Base-by-base conservation (phyloP, 345 rosid species). In the Erucastrum elatum region DNA sequence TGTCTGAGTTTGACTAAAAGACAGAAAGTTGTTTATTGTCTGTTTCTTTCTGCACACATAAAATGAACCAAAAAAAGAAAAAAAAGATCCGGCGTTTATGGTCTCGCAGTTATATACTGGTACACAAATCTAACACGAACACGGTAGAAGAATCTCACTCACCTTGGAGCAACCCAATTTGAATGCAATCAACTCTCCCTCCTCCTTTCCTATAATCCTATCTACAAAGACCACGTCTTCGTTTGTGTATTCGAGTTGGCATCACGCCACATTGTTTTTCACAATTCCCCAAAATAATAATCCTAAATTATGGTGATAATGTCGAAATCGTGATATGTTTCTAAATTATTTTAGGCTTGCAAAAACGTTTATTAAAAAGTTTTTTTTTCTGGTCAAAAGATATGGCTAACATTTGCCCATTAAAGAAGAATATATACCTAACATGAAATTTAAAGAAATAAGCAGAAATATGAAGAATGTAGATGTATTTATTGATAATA, bases 111-210 rank as follows among this genome's bases (percentile, higher is more conserved):
- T 35, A 7, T 35, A 7, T 29, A 15, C 16, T 37, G 66, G 66
- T 37, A 35, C 11, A 37, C 75, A 64, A 49, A 69, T 41, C 46
- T 39, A 67, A 67, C 34, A 68, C 74, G 37, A 64, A 51, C 71
- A 64, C 49, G 76, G 68, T 64, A 77, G 55, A 46, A 3, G 55
- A 46, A 46, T 55, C 74, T 12, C 65, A 64, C 71, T 39, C 60
- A 37, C 65, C 6, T 31, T 37, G 33, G 76, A 77, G 71, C 71
- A 77, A 71, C 66, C 76, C 49, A 71, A 77, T 71, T 71, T 71
- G 81, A 55, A 77, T 71, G 51, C 71, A 29, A 71, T 64, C 27
- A 64, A 70, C 56, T 61, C 55, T 30, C 69, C 37, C 25, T 15
- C 17, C 61, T 27, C 69, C 37, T 33, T 15, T 16, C 26, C 15